Conservation (phyloP, 225 moss, liverwort and hornwort species). For the Sphagnum contortum region DNA sequence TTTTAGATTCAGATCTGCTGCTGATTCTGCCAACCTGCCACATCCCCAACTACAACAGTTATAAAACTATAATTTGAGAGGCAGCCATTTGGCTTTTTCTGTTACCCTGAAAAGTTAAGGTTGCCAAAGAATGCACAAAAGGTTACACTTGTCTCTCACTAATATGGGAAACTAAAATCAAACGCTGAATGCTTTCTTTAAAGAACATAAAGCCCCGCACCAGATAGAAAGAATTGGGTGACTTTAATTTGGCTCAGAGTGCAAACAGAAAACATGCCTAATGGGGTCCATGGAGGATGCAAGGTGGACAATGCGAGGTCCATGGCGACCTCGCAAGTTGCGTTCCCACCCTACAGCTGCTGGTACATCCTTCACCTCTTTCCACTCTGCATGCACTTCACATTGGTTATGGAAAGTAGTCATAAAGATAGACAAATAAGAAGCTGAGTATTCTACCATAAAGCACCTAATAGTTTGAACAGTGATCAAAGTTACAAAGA, state of each 20-base stretch:
- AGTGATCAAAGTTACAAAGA: too few relatives aligned
- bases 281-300: slow-evolving; percentile 88
- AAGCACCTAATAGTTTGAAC: background rate
- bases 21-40: slow-evolving; percentile 81
- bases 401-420: background rate
- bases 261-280: slow-evolving; percentile 21
- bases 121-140: too few relatives aligned
- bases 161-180: too few relatives aligned
- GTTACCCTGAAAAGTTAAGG: too few relatives aligned
- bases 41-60: slow-evolving; percentile 7
- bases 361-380: slow-evolving; percentile 20
- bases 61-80: background rate
- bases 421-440: background rate
- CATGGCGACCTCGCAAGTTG: slow-evolving; percentile 49
- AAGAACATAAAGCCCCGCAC: too few relatives aligned
- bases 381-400: slow-evolving; percentile 50
- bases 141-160: too few relatives aligned
- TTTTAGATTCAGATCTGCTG: slow-evolving; percentile 92
- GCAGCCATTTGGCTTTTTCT: background rate
- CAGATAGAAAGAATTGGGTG: too few relatives aligned
- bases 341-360: slow-evolving; percentile 87
- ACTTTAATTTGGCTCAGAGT: too few relatives aligned
- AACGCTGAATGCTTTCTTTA: too few relatives aligned
- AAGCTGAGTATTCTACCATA: background rate
- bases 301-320: slow-evolving; percentile 74